Evolutionary conservation across 1,139 yeast genomes (phyloP).

Genomic region (Kluyveromyces sp.): DNA sequence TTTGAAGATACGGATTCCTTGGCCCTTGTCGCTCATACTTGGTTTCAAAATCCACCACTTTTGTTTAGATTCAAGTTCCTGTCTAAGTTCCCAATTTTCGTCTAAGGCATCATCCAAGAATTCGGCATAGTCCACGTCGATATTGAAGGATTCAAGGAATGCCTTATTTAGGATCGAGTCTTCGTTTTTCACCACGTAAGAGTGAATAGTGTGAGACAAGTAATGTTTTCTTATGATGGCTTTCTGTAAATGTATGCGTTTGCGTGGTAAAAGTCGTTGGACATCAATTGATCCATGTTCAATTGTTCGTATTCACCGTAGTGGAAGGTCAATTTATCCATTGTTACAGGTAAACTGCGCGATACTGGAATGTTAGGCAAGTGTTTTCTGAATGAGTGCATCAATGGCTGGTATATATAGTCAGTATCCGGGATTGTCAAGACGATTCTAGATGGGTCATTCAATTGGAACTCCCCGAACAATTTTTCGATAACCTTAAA

Average conservation of each 20-base stretch:
- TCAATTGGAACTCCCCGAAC: slow-evolving; percentile 47
- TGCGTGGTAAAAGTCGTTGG: slow-evolving; percentile 46
- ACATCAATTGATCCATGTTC: slow-evolving; percentile 50
- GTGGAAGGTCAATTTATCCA: slow-evolving; percentile 44
- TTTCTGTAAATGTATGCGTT: slow-evolving; percentile 79
- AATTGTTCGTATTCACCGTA: slow-evolving; percentile 88
- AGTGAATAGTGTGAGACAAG: slow-evolving; percentile 69
- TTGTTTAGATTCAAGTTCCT: slow-evolving; percentile 58
- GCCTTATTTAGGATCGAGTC: slow-evolving; percentile 49
- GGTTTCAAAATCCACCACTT: slow-evolving; percentile 88
- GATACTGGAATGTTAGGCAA: slow-evolving; percentile 24
- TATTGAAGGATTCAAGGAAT: slow-evolving; percentile 66
- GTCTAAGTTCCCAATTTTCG: slow-evolving; percentile 81
- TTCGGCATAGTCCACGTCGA: slow-evolving; percentile 95
- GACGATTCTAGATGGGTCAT: slow-evolving; percentile 10
- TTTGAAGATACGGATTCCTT: slow-evolving; percentile 78
- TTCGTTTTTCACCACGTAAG: slow-evolving; percentile 69
- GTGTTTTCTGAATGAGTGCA: slow-evolving; percentile 34
- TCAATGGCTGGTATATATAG: slow-evolving; percentile 55
- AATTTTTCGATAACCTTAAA: slow-evolving; percentile 49
- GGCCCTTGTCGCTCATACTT: slow-evolving; percentile 95
- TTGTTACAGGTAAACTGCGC: slow-evolving; percentile 8
- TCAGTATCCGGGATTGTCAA: slow-evolving; percentile 33
- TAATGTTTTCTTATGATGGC: slow-evolving; percentile 87
- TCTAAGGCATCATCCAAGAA: slow-evolving; percentile 89